Evolutionary conservation across 441 rosid genomes (phyloP).

Genomic region (Aleurites moluccanus): DNA sequence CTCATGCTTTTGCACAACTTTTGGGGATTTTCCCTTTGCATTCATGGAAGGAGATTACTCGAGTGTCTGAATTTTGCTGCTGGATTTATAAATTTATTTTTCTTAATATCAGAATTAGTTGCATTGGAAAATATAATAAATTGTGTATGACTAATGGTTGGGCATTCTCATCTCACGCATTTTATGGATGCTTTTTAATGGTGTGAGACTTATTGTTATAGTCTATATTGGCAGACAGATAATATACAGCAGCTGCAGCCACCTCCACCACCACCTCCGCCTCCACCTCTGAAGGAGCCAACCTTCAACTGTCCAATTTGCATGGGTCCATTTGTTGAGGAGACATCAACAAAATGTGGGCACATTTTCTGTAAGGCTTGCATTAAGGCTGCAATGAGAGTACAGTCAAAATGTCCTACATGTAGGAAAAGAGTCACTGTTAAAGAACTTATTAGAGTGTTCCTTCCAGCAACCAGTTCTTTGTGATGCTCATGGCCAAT

Average conservation of each 20-base stretch:
- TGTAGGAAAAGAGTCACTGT: slow-evolving; percentile 66
- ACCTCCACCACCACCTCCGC: slow-evolving; percentile 41
- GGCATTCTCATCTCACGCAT: neutral
- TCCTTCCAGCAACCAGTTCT: slow-evolving; percentile 75
- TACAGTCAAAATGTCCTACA: slow-evolving; percentile 77
- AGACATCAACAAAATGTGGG: slow-evolving; percentile 88
- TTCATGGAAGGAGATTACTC: neutral
- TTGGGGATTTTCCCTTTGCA: neutral
- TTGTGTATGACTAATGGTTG: neutral
- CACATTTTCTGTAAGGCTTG: slow-evolving; percentile 92
- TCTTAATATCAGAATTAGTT: neutral
- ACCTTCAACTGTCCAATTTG: slow-evolving; percentile 90
- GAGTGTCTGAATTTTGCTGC: neutral
- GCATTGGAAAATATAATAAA: neutral
- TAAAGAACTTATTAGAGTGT: slow-evolving; percentile 76
- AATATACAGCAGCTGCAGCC: slow-evolving; percentile 25
- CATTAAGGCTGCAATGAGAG: slow-evolving; percentile 55
- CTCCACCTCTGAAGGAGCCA: slow-evolving; percentile 59
- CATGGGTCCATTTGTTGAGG: slow-evolving; percentile 69
- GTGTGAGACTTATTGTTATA: neutral
- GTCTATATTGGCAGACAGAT: slow-evolving; percentile 43
- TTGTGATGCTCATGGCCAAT: slow-evolving; percentile 24
- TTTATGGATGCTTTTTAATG: slow-evolving; percentile 5
- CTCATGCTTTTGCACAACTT: too few relatives aligned
- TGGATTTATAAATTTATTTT: neutral